phyloP scores from a whole-genome alignment of 1,284 basidiomycete species.

The Tranzscheliella williamsii region DNA sequence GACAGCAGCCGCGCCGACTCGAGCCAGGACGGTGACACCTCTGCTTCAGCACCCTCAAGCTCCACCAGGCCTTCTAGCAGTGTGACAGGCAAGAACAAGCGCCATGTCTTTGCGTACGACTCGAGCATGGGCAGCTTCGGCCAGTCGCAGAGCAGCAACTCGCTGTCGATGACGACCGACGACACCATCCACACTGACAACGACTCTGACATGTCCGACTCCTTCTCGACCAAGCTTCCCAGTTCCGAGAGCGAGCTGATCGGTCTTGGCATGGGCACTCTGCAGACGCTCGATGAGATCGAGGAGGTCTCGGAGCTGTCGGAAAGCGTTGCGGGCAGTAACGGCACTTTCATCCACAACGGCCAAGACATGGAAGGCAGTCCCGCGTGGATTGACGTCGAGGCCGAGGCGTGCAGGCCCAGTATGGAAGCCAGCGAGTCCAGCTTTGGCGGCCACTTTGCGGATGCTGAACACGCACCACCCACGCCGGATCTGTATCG shows the following conservation, averaged over 20 bases:
- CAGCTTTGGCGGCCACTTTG: slow-evolving; percentile 11
- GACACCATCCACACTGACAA: slow-evolving; percentile 27
- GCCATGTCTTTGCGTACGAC: slow-evolving; percentile 55
- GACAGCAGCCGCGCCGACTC: slow-evolving; percentile 20
- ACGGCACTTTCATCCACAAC: slow-evolving; percentile 7
- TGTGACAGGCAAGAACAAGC: slow-evolving; percentile 43
- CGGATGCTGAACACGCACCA: slow-evolving; percentile 29
- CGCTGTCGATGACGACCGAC: slow-evolving; percentile 38
- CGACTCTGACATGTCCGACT: slow-evolving; percentile 29
- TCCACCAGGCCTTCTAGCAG: slow-evolving; percentile 15
- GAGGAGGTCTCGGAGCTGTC: slow-evolving; percentile 43
- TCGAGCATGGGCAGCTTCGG: slow-evolving; percentile 49
- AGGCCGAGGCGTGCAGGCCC: slow-evolving; percentile 10
- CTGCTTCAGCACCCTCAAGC: slow-evolving; percentile 9
- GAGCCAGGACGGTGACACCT: slow-evolving; percentile 8
- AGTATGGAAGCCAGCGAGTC: slow-evolving; percentile 32
- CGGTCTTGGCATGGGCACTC: slow-evolving; percentile 30
- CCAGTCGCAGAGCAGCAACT: slow-evolving; percentile 40
- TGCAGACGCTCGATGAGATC: slow-evolving; percentile 44
- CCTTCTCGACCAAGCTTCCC: slow-evolving; percentile 19
- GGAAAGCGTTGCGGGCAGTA: slow-evolving; percentile 25
- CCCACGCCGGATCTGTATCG: slow-evolving; percentile 29
- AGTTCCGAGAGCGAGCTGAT: slow-evolving; percentile 14
- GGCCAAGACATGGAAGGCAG: slow-evolving; percentile 1
- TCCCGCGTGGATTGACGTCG: slow-evolving; percentile 28